phyloP scores from a whole-genome alignment of 306 rosid genomes.

The Quercus gilva region DNA sequence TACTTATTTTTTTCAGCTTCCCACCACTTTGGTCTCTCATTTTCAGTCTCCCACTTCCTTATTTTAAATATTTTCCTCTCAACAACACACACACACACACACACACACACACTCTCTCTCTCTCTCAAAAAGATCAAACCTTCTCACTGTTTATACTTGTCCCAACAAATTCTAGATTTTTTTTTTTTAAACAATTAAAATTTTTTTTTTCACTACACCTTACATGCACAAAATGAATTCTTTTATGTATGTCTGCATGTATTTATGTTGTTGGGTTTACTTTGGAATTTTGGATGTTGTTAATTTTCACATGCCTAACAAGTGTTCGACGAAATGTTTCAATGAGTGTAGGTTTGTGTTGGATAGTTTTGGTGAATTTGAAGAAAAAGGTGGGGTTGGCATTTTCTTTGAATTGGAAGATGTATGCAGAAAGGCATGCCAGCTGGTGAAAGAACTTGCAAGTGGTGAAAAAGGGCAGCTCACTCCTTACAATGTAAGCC shows the following conservation, averaged over 20 bases:
- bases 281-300: too few relatives aligned
- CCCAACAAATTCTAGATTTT: not conserved
- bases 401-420: constrained; percentile 14
- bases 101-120: too few relatives aligned
- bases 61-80: too few relatives aligned
- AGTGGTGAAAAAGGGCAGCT: constrained; percentile 69
- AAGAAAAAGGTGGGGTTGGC: not conserved
- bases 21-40: too few relatives aligned
- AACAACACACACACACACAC: too few relatives aligned
- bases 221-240: too few relatives aligned
- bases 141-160: not conserved
- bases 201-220: too few relatives aligned
- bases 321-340: not conserved
- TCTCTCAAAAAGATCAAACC: not conserved
- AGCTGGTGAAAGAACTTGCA: constrained; percentile 68
- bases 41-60: too few relatives aligned
- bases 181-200: too few relatives aligned
- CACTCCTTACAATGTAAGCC: constrained; percentile 57
- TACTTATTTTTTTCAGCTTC: too few relatives aligned
- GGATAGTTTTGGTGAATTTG: not conserved
- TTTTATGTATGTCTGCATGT: too few relatives aligned
- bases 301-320: not conserved
- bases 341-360: not conserved
- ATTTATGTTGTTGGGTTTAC: too few relatives aligned
- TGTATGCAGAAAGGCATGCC: constrained; percentile 75